Base-by-base conservation (phyloP, 2,329 filamentous ascomycete genomes). In the Aspergillus alliaceus region DNA sequence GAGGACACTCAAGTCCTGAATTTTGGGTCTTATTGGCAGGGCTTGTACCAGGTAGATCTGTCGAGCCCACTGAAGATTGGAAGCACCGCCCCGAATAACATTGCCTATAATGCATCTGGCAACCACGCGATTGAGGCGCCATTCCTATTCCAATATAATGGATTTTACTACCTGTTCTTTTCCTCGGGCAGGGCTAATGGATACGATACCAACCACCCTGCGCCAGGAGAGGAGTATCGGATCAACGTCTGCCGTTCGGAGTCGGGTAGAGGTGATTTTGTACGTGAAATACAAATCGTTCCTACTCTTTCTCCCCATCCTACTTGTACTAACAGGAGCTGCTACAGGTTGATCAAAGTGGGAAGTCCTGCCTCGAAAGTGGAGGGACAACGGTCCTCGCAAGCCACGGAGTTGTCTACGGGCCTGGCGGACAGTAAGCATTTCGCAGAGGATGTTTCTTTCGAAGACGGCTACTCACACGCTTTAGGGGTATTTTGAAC, bases 11-110 rank as follows among this genome's bases (percentile, higher is more conserved):
- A 80, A 62, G 78, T 80, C 57, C 72, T 87, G 62, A 84, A 79
- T 59, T 90, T 89, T 59, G 88, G 88, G 48, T 87, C 84, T n/a
- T 90, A 89, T 80, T 91, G 87, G 86, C 71, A 76, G 9, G 82
- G 86, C 66, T 79, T 90, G 56, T 88, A 83, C 77, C 83, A 85
- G 67, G 82, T 85, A 1, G 66, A 75, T 40, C 79, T 89, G 60
- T 59, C 60, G 15, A 54, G 64, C 46, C 61, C 68, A 9, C 58
- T 71, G 4, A 70, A 73, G 46, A 53, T 64, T 42, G 70, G 66
- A 15, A 66, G 64, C 4, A 63, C 64, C 25, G 64, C 70, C 15
- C 70, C 80, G 2, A 71, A 75, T 54, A 79, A 86, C 55, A 71
- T 88, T 52, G 79, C 82, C 2, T 87, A 80, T 69, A 80, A 86